Percentiles rank a stretch among this genome's conserved stretches.
phyloP scores from a whole-genome alignment of 129 eudicot genomes.

The Cynara cardunculus region DNA sequence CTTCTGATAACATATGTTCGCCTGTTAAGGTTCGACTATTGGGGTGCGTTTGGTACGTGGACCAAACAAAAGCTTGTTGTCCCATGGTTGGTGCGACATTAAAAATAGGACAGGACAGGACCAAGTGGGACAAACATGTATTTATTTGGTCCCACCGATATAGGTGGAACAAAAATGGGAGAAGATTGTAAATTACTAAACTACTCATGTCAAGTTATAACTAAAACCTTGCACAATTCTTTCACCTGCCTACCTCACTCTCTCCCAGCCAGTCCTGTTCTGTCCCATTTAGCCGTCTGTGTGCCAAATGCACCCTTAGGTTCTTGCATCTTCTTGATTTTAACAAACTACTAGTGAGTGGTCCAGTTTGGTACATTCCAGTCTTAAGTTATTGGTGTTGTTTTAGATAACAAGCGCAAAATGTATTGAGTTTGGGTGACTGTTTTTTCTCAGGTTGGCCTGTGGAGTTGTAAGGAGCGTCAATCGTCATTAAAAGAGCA shows the following conservation, averaged over 20 bases:
- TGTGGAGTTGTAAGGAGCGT: constrained; percentile 62
- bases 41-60: background rate
- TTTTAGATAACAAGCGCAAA: background rate
- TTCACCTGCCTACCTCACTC: background rate
- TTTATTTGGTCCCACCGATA: background rate
- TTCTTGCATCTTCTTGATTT: background rate
- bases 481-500: constrained; percentile 55
- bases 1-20: constrained; percentile 1
- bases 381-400: background rate
- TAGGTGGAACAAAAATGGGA: background rate
- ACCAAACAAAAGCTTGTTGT: background rate
- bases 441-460: constrained; percentile 70
- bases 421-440: background rate
- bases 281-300: background rate
- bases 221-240: background rate
- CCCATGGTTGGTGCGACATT: background rate
- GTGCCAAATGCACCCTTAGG: background rate
- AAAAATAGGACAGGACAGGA: background rate
- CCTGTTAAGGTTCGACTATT: background rate
- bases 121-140: background rate
- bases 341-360: background rate
- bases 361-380: background rate
- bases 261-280: background rate
- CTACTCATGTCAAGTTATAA: background rate
- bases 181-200: no score